A percentile compares a stretch with the other conserved stretches of the same genome.
Evolutionary conservation across 1,139 yeast genomes (phyloP).

Genomic region (Pichia sp.): DNA sequence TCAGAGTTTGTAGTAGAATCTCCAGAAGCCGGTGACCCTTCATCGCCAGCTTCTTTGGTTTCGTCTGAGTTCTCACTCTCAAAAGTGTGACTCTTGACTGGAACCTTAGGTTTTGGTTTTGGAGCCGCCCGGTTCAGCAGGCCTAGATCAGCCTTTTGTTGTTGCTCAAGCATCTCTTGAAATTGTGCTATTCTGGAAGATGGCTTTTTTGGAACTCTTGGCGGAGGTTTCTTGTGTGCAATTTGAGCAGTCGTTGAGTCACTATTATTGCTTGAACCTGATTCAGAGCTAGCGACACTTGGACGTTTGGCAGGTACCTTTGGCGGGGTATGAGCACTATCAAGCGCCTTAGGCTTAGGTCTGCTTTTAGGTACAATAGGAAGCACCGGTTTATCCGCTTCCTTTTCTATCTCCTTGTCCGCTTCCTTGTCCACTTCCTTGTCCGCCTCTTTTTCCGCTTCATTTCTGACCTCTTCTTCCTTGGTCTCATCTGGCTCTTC

Average conservation of each 20-base stretch:
- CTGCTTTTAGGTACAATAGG: conserved; percentile 1
- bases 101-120: conserved; percentile 17
- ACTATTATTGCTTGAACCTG: neutral
- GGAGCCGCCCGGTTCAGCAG: conserved; percentile 17
- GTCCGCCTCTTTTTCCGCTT: neutral
- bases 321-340: neutral
- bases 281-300: neutral
- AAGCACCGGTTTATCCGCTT: neutral
- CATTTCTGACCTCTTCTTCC: too few species aligned
- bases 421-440: neutral
- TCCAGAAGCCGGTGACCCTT: neutral
- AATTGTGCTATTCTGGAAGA: conserved; percentile 76
- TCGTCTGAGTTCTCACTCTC: neutral
- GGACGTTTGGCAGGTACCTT: conserved; percentile 1
- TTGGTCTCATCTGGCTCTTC: too few species aligned
- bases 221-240: conserved; percentile 41
- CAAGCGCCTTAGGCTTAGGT: neutral
- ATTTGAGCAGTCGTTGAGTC: neutral
- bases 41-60: neutral
- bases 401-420: neutral
- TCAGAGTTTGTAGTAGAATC: neutral
- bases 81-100: conserved; percentile 7
- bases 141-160: conserved; percentile 35
- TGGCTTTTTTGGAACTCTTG: conserved; percentile 70
- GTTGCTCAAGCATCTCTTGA: conserved; percentile 60